phyloP scores from a whole-genome alignment of 129 eudicot species.

The Pseudognaphalium luteoalbum region DNA sequence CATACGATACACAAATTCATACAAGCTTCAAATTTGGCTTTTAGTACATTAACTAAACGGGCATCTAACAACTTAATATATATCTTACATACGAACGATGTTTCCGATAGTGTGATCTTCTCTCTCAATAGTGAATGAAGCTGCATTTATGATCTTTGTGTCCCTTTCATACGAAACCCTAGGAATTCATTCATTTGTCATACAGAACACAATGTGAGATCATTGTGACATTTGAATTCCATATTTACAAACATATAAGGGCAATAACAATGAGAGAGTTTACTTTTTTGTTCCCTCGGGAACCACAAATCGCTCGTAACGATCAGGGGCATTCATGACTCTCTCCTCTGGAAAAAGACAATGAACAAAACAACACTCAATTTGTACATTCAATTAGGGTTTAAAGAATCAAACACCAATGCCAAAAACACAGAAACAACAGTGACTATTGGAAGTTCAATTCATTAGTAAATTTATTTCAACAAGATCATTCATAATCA shows the following conservation, averaged over 20 bases:
- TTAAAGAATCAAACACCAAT: too few species aligned
- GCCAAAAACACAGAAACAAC: not conserved
- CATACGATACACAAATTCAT: not conserved
- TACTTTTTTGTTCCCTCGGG: conserved; percentile 89
- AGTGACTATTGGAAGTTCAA: not conserved
- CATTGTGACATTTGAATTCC: not conserved
- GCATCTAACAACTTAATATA: not conserved
- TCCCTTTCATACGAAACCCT: conserved; percentile 98
- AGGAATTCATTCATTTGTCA: conserved; percentile 14
- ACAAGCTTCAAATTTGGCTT: conserved; percentile 20
- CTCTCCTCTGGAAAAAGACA: conserved; percentile 10
- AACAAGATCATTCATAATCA: not conserved
- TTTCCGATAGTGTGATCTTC: conserved; percentile 97
- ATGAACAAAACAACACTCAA: conserved; percentile 1
- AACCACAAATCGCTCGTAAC: conserved; percentile 87
- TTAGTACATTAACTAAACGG: not conserved
- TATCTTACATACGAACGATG: conserved; percentile 74
- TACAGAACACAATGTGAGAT: conserved; percentile 11
- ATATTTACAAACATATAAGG: not conserved
- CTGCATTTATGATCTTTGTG: conserved; percentile 92
- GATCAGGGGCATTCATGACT: conserved; percentile 83
- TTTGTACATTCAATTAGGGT: not conserved
- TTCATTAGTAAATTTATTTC: not conserved
- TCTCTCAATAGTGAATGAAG: conserved; percentile 84
- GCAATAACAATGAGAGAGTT: conserved; percentile 6